Conservation (phyloP, 2,329 filamentous ascomycete species). For the Xylaria sp. region DNA sequence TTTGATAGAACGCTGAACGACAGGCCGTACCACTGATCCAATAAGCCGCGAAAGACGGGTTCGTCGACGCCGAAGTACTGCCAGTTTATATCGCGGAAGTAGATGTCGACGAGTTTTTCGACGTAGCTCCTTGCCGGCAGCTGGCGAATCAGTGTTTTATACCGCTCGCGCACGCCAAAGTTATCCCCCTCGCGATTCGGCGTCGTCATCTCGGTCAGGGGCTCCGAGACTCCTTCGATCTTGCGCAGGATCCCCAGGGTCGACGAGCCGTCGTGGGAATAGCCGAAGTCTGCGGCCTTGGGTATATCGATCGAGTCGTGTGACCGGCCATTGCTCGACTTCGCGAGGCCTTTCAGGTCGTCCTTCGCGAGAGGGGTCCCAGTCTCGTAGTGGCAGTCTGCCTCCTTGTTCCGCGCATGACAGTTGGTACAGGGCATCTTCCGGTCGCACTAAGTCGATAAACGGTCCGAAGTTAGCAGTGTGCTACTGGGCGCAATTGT, state of each 20-base stretch:
- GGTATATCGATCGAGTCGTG: constrained; percentile 40
- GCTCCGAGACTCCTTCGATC: constrained; percentile 51
- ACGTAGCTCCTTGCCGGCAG: constrained; percentile 58
- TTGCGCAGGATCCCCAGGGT: constrained; percentile 59
- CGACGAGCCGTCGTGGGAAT: constrained; percentile 51
- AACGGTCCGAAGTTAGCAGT: constrained; percentile 17
- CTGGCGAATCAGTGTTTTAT: constrained; percentile 60
- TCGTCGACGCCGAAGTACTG: constrained; percentile 61
- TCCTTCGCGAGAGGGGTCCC: constrained; percentile 48
- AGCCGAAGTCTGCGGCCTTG: constrained; percentile 55
- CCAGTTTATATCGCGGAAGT: constrained; percentile 62
- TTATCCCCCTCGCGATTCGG: constrained; percentile 39
- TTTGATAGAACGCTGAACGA: constrained; percentile 55
- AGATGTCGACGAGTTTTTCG: constrained; percentile 57
- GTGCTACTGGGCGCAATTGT: constrained; percentile 1
- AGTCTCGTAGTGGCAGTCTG: constrained; percentile 60
- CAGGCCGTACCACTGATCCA: constrained; percentile 57
- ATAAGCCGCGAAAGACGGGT: constrained; percentile 52
- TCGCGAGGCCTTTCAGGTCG: constrained; percentile 33
- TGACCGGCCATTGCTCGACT: constrained; percentile 21
- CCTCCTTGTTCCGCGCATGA: constrained; percentile 57
- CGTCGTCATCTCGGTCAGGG: constrained; percentile 38
- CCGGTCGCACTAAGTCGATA: constrained; percentile 55
- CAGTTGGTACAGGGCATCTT: constrained; percentile 63
- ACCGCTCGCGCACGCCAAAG: constrained; percentile 56